phyloP scores from a whole-genome alignment of 352 stramenopile genomes.

The Phytophthora sansomeana region DNA sequence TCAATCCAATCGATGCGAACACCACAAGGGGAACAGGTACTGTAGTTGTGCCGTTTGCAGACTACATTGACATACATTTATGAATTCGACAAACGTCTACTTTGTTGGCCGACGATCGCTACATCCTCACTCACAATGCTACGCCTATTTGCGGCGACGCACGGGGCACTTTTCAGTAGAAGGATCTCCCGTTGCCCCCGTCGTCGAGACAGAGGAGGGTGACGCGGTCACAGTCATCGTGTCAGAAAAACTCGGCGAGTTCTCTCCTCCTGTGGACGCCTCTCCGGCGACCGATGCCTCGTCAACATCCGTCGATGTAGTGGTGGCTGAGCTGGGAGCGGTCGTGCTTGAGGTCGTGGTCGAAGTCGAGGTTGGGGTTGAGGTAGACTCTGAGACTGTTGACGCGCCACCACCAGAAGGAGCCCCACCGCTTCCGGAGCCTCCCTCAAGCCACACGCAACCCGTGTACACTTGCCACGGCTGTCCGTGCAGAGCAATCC shows the following conservation, averaged over 20 bases:
- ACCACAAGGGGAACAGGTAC: no score
- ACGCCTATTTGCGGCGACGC: no score
- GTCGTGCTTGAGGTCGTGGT: slow-evolving; percentile 11
- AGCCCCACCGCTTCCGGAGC: slow-evolving; percentile 27
- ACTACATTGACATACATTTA: no score
- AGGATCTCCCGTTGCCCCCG: no score
- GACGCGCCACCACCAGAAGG: slow-evolving; percentile 26
- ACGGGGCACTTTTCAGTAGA: no score
- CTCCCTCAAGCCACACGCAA: slow-evolving; percentile 46
- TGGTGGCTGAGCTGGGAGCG: slow-evolving; percentile 11
- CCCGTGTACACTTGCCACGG: slow-evolving; percentile 73
- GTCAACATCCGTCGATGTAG: slow-evolving; percentile 2
- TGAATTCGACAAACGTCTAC: no score
- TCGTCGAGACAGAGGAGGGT: neutral
- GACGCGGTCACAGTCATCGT: neutral
- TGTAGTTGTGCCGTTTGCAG: no score
- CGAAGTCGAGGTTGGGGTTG: slow-evolving; percentile 23
- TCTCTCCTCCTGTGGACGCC: no score
- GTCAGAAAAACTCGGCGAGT: neutral
- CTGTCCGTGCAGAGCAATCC: slow-evolving; percentile 56
- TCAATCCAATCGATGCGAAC: no score
- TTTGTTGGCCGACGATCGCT: no score
- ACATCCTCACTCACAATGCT: no score
- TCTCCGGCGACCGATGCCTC: no score
- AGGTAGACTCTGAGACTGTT: slow-evolving; percentile 9